These are phyloP conservation scores for Monilinia vaccinii-corymbosi DNA, from an alignment of 2,329 filamentous ascomycete species.

Conservation along the genomic window DNA sequence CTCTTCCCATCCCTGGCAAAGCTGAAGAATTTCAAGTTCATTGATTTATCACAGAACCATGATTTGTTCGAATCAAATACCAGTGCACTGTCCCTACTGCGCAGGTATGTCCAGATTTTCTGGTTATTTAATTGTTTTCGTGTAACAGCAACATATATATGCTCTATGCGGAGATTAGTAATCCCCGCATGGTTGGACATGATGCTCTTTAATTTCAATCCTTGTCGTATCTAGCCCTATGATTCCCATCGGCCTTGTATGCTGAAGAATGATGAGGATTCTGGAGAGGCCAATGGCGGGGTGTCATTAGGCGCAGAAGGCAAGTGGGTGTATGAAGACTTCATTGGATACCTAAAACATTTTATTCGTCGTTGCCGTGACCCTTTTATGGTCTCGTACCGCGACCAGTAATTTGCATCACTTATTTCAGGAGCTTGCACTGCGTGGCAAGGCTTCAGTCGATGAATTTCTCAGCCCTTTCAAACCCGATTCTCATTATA, in stretches of 20 bases:
- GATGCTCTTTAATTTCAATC: not conserved
- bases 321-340: not conserved
- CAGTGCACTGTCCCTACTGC: constrained; percentile 64
- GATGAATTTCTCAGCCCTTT: constrained; percentile 2
- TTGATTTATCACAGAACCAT: constrained; percentile 86
- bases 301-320: not conserved
- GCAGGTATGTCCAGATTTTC: constrained; percentile 47
- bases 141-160: not conserved
- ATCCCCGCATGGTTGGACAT: not conserved
- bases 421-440: not conserved
- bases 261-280: not conserved
- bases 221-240: not conserved
- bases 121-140: constrained; percentile 3
- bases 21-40: constrained; percentile 69
- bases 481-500: not conserved
- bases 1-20: constrained; percentile 65
- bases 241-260: not conserved
- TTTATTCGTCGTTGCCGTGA: not conserved
- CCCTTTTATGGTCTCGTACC: not conserved
- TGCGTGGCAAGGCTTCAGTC: not conserved
- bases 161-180: not conserved
- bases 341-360: not conserved
- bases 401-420: constrained; percentile 4
- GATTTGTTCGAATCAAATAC: constrained; percentile 65
- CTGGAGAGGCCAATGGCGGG: not conserved